Conservation (phyloP, 176 grass and related monocot species). For the Phoenix roebelenii region DNA sequence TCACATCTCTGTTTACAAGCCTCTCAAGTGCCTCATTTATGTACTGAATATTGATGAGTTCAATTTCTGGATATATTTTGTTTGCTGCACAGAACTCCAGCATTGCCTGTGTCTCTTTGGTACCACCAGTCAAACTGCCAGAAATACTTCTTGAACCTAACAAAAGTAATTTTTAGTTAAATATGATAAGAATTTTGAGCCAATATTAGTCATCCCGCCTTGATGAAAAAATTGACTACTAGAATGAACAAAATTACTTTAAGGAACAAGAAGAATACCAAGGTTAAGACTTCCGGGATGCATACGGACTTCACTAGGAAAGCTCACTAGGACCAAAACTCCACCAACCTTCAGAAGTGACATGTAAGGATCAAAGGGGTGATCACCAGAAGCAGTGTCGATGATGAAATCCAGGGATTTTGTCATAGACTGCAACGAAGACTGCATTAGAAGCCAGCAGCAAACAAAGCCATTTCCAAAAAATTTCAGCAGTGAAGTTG, state of each 20-base stretch:
- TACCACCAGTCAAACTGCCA: slow-evolving; percentile 21
- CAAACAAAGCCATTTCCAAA: no score
- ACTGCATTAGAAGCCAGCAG: background rate
- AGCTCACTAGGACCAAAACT: slow-evolving; percentile 41
- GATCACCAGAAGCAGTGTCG: slow-evolving; percentile 60
- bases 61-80: slow-evolving; percentile 19
- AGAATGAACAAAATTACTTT: background rate
- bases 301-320: slow-evolving; percentile 56
- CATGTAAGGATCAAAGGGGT: slow-evolving; percentile 76
- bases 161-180: background rate
- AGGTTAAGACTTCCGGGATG: slow-evolving; percentile 44
- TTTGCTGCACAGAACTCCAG: slow-evolving; percentile 23
- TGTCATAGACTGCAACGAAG: slow-evolving; percentile 39
- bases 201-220: no score
- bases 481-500: no score
- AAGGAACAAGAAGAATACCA: slow-evolving; percentile 27
- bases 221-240: background rate
- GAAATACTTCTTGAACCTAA: slow-evolving; percentile 14
- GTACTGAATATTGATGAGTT: slow-evolving; percentile 21
- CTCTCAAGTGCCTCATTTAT: slow-evolving; percentile 6
- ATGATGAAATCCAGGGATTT: slow-evolving; percentile 67
- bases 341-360: slow-evolving; percentile 61
- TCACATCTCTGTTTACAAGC: no score
- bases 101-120: slow-evolving; percentile 16
- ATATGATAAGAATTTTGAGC: background rate